Percentiles rank a stretch among this genome's conserved stretches.
These are phyloP conservation scores for Psilocybe mexicana DNA, from an alignment of 1,284 basidiomycete species.

Conservation along the genomic window DNA sequence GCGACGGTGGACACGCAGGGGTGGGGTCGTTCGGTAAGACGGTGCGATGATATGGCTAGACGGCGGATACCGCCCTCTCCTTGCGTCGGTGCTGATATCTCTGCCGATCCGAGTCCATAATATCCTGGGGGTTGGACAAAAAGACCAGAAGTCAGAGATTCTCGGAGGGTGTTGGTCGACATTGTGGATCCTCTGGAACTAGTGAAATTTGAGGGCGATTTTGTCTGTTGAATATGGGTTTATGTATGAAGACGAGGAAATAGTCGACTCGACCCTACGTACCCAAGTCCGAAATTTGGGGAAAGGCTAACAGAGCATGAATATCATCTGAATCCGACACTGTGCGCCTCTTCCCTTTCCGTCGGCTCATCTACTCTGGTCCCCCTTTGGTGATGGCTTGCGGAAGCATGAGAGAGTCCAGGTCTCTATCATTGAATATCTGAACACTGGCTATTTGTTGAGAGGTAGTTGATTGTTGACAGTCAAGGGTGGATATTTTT, in stretches of 20 bases:
- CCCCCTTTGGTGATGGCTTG: background rate
- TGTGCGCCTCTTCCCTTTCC: background rate
- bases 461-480: too few relatives aligned
- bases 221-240: too few relatives aligned
- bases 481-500: too few relatives aligned
- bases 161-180: background rate
- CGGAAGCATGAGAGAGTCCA: background rate
- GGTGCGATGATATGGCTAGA: slow-evolving; percentile 63
- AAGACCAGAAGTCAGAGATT: slow-evolving; percentile 14
- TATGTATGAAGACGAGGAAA: background rate
- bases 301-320: background rate
- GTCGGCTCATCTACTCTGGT: background rate
- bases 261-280: background rate
- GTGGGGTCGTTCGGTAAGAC: slow-evolving; percentile 69
- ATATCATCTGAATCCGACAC: background rate
- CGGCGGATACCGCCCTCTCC: slow-evolving; percentile 68
- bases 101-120: slow-evolving; percentile 57
- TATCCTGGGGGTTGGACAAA: slow-evolving; percentile 26
- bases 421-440: too few relatives aligned
- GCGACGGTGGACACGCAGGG: slow-evolving; percentile 77
- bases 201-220: background rate
- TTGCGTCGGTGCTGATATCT: slow-evolving; percentile 45
- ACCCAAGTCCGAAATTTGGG: background rate
- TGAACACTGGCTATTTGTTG: too few relatives aligned
- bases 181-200: background rate